Conservation (phyloP, 2,329 filamentous ascomycete species). For the Paracorniculantispora psalliotae region DNA sequence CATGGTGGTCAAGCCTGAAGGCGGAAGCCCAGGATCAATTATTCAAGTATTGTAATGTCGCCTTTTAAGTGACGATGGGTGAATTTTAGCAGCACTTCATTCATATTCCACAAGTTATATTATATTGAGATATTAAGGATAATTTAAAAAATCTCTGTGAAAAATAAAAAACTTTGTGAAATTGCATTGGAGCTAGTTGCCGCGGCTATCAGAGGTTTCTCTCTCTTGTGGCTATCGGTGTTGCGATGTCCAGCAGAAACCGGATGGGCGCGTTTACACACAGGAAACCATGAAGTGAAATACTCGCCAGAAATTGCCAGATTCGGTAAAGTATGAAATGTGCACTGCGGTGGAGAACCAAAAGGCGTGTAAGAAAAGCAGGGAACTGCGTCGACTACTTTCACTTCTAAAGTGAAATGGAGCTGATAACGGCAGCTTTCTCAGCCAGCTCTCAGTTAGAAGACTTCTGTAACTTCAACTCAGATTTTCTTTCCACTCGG, state of each 20-base stretch:
- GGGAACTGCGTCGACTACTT: background rate
- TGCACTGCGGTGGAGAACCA: background rate
- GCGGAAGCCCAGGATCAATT: slow-evolving; percentile 6
- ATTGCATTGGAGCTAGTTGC: no score
- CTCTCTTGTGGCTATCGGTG: no score
- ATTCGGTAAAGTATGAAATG: background rate
- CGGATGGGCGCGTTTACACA: background rate
- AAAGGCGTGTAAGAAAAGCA: background rate
- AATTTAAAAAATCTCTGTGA: no score
- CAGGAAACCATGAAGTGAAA: background rate
- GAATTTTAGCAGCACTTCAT: background rate
- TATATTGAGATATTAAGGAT: no score
- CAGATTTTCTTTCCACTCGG: no score
- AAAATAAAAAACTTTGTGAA: no score
- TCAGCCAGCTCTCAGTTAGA: background rate
- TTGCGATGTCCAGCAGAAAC: background rate
- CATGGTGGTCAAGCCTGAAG: slow-evolving; percentile 13
- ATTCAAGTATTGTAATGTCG: background rate
- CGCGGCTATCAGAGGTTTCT: no score
- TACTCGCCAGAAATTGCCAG: background rate
- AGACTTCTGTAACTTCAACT: background rate
- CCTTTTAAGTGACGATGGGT: background rate
- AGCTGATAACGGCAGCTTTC: background rate
- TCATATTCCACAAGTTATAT: no score
- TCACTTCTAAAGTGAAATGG: background rate